A percentile compares a stretch with the other conserved stretches of the same genome.
Evolutionary conservation across 805 yeast genomes (phyloP).

Genomic region (Pichia phayaonensis): DNA sequence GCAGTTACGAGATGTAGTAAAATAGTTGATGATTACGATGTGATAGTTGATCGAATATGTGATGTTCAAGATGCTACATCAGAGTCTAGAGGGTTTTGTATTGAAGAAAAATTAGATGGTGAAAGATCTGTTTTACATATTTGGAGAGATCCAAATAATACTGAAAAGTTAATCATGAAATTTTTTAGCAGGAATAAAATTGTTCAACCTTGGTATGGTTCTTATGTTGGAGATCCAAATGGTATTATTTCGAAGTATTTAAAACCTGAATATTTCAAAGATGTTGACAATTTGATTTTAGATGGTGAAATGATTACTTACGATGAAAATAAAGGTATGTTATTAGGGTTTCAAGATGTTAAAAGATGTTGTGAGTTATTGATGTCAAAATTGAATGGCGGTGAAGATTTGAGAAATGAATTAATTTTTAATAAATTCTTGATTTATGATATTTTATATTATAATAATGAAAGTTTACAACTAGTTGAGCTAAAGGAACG

Average conservation of each 20-base stretch:
- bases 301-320: slow-evolving; percentile 95
- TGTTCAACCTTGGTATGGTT: slow-evolving; percentile 47
- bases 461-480: slow-evolving; percentile 61
- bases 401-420: slow-evolving; percentile 11
- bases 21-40: slow-evolving; percentile 40
- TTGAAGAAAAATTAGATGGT: slow-evolving; percentile 93
- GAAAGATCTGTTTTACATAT: slow-evolving; percentile 80
- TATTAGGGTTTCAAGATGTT: slow-evolving; percentile 73
- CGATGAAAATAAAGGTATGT: slow-evolving; percentile 44
- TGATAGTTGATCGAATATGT: slow-evolving; percentile 40
- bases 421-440: slow-evolving; percentile 45
- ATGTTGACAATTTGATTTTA: slow-evolving; percentile 36
- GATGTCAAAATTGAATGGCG: background rate
- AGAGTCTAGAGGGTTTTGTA: slow-evolving; percentile 35
- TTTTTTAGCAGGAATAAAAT: slow-evolving; percentile 65
- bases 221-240: slow-evolving; percentile 11
- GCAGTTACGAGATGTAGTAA: slow-evolving; percentile 70
- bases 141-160: slow-evolving; percentile 32
- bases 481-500: slow-evolving; percentile 47
- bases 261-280: slow-evolving; percentile 21
- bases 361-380: slow-evolving; percentile 34
- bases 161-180: slow-evolving; percentile 49
- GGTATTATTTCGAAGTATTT: slow-evolving; percentile 30
- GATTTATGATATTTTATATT: slow-evolving; percentile 63
- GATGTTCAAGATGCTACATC: slow-evolving; percentile 18